phyloP scores from a whole-genome alignment of 768 basidiomycete species.

The Suillus plorans region DNA sequence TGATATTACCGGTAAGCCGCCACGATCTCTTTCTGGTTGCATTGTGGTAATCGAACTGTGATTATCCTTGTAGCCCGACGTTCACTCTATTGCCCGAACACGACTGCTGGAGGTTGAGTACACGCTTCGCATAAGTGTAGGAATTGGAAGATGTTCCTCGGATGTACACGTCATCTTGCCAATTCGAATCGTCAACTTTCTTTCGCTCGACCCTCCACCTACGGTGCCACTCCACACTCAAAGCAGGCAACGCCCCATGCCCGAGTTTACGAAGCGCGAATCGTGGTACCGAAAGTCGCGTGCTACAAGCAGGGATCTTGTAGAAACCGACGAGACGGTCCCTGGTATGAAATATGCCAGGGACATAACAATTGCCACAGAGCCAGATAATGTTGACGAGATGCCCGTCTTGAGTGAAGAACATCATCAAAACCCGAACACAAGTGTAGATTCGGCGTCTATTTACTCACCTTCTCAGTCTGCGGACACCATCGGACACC shows the following conservation, averaged over 20 bases:
- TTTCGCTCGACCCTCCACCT: conserved; percentile 84
- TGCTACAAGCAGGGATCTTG: conserved; percentile 8
- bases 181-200: conserved; percentile 74
- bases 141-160: conserved; percentile 55
- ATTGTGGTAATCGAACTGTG: conserved; percentile 6
- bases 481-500: conserved; percentile 19
- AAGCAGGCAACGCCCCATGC: conserved; percentile 18
- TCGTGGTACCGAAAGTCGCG: conserved; percentile 32
- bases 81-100: conserved; percentile 65
- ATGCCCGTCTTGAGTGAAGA: conserved; percentile 10
- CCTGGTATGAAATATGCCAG: conserved; percentile 34
- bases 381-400: conserved; percentile 13
- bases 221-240: conserved; percentile 27
- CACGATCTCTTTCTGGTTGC: not conserved
- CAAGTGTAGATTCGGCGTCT: conserved; percentile 22
- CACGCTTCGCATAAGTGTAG: conserved; percentile 61
- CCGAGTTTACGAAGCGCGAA: conserved; percentile 21
- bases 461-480: conserved; percentile 29
- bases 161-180: conserved; percentile 74
- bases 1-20: conserved; percentile 59
- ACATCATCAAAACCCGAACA: not conserved
- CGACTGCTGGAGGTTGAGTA: conserved; percentile 79
- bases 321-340: conserved; percentile 23
- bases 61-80: conserved; percentile 52
- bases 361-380: conserved; percentile 28